Base-by-base conservation (phyloP, 2,329 filamentous ascomycete species). In the Penicillium psychrosexuale region DNA sequence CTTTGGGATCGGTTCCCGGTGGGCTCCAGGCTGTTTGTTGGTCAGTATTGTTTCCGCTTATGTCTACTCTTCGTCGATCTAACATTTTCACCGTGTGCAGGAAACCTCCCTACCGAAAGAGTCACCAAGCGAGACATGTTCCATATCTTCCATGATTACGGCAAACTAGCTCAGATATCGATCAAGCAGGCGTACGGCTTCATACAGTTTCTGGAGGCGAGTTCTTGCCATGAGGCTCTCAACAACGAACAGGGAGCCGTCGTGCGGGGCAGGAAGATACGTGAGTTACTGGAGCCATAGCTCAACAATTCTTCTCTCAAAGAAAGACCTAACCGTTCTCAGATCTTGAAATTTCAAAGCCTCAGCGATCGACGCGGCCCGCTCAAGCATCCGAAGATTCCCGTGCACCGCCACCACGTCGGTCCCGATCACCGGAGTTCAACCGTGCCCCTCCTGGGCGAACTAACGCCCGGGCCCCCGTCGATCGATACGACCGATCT, bases 161-260 rank as follows among this genome's bases (percentile, higher is more conserved):
- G 94, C 51, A 87, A 87, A 58, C 79, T 99, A 44, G 93, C 92
- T 2, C 94, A 99, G 71, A 94, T 97, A 57, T 96, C 91, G 0
- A 90, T 97, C 65, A 97, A 97, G 73, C 91, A 94, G 62, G 92
- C 92, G 1, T 97, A 96, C 73, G 94, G 94, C 1, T 99, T 97
- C 69, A 91, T 97, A 34, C 94, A 97, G 70, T 99, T 95, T 62
- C 82, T 96, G 61, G 87, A 90, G 30, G 77, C 86, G 4, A 80
- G 82, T 2, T 87, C 93, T 67, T 96, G 91, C 61, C 80, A 83
- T 53, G 80, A 81, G 43, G 93, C 93, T 5, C 82, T 97, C 64
- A 80, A 88, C 34, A 81, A 82, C 34, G 85, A 97, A 58, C 90
- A 97, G 73, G 91, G 90, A 9, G 83, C 85, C 38, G 84, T 91